These are phyloP conservation scores for Leccinum longicurvipes DNA, from an alignment of 768 basidiomycete species.

Conservation along the genomic window DNA sequence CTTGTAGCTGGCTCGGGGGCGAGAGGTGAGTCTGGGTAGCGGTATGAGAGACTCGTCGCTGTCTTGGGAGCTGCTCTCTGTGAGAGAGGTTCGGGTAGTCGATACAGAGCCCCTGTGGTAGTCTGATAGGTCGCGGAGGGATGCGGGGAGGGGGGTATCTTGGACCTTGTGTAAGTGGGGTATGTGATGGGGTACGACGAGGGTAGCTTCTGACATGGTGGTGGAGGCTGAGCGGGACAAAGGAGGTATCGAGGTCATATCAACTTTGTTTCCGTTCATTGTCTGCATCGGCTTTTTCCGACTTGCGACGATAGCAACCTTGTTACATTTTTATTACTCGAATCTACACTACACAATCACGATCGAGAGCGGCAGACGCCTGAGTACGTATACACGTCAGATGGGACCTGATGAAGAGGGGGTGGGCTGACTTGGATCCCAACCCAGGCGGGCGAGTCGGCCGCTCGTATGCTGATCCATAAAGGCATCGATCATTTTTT, in stretches of 20 bases:
- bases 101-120: conserved; percentile 69
- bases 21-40: conserved; percentile 35
- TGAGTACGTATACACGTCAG: conserved; percentile 7
- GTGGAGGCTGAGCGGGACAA: conserved; percentile 4
- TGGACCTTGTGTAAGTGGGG: conserved; percentile 3
- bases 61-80: conserved; percentile 46
- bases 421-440: conserved; percentile 22
- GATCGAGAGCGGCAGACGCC: neutral
- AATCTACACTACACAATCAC: conserved; percentile 4
- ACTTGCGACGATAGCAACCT: conserved; percentile 12
- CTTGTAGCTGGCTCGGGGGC: conserved; percentile 66
- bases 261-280: conserved; percentile 18
- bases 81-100: conserved; percentile 57
- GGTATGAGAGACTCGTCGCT: conserved; percentile 34
- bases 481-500: conserved; percentile 21
- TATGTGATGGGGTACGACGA: neutral
- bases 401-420: neutral
- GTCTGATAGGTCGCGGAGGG: conserved; percentile 36
- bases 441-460: conserved; percentile 22
- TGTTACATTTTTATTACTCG: conserved; percentile 16
- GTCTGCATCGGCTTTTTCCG: conserved; percentile 25
- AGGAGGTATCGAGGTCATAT: conserved; percentile 14
- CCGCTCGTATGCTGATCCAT: conserved; percentile 20
- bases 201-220: conserved; percentile 18
- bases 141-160: conserved; percentile 2